phyloP scores from a whole-genome alignment of 768 basidiomycete genomes.

The Cantharellus anzutake region DNA sequence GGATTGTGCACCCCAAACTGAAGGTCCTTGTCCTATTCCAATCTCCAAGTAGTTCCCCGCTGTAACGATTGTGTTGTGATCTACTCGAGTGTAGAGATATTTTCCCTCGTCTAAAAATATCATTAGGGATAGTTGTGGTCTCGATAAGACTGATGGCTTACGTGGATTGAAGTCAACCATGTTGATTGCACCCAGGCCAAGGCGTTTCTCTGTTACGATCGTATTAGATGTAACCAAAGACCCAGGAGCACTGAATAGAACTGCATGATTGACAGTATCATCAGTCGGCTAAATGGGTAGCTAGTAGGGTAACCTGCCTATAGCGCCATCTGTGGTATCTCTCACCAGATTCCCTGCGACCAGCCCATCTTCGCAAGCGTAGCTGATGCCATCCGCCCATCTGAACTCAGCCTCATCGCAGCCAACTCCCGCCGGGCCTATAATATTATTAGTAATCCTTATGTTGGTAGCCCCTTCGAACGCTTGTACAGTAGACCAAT shows the following conservation, averaged over 20 bases:
- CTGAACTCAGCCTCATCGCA: constrained; percentile 5
- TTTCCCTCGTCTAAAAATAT: constrained; percentile 10
- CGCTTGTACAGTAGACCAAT: constrained; percentile 13
- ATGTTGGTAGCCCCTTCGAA: constrained; percentile 12
- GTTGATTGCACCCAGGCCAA: constrained; percentile 13
- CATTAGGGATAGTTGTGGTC: background rate
- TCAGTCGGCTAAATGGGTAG: background rate
- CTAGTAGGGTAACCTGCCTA: constrained; percentile 6
- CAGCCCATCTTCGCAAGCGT: constrained; percentile 10
- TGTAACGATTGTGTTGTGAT: constrained; percentile 12
- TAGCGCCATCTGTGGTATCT: constrained; percentile 13
- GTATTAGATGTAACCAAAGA: constrained; percentile 13
- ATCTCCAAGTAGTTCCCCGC: constrained; percentile 11
- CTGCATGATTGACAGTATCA: background rate
- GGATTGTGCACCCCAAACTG: constrained; percentile 10
- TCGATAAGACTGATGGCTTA: constrained; percentile 1
- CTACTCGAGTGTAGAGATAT: constrained; percentile 11
- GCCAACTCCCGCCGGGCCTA: constrained; percentile 12
- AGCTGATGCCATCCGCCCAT: constrained; percentile 13
- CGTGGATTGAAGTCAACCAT: constrained; percentile 13
- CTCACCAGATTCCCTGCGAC: constrained; percentile 12
- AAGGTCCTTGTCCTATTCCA: constrained; percentile 12
- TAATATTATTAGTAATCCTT: constrained; percentile 8
- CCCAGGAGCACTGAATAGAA: constrained; percentile 12
- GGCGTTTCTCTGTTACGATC: constrained; percentile 8